Evolutionary conservation across 2,329 filamentous ascomycete species (phyloP).

Genomic region (Cytospora chrysosperma): DNA sequence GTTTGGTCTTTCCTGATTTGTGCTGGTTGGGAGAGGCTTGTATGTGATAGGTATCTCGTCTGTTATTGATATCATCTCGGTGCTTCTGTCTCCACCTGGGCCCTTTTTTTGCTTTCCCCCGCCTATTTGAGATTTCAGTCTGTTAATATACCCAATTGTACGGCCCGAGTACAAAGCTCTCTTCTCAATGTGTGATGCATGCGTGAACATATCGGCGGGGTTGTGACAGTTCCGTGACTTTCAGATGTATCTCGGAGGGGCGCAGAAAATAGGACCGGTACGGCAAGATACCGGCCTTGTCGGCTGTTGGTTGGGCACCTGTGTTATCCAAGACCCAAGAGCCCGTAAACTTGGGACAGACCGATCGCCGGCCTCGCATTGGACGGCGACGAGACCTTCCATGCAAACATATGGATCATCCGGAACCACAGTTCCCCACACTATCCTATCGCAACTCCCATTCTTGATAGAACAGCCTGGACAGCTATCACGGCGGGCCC

Average conservation of each 20-base stretch:
- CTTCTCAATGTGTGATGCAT: not conserved
- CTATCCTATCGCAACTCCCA: not conserved
- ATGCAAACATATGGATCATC: not conserved
- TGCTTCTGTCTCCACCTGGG: not conserved
- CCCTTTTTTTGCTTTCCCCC: no score
- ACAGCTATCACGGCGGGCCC: no score
- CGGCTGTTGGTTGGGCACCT: no score
- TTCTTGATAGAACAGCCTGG: not conserved
- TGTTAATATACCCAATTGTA: conserved; percentile 1
- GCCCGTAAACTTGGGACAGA: not conserved
- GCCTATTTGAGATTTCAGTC: not conserved
- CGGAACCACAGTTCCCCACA: not conserved
- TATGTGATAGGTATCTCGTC: not conserved
- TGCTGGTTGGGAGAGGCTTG: not conserved
- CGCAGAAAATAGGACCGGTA: no score
- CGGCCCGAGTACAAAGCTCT: not conserved
- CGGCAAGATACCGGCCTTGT: no score
- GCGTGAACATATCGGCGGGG: not conserved
- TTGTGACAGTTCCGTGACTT: no score
- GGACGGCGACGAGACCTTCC: not conserved
- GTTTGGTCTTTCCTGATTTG: conserved; percentile 37
- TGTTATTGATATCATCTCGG: not conserved
- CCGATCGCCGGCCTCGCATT: not conserved
- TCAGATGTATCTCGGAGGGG: no score
- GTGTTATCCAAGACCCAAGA: not conserved